Percentiles rank a stretch among this genome's conserved stretches.
Evolutionary conservation across 495 filamentous ascomycete genomes (phyloP).

Genomic region (Neurospora sp.): DNA sequence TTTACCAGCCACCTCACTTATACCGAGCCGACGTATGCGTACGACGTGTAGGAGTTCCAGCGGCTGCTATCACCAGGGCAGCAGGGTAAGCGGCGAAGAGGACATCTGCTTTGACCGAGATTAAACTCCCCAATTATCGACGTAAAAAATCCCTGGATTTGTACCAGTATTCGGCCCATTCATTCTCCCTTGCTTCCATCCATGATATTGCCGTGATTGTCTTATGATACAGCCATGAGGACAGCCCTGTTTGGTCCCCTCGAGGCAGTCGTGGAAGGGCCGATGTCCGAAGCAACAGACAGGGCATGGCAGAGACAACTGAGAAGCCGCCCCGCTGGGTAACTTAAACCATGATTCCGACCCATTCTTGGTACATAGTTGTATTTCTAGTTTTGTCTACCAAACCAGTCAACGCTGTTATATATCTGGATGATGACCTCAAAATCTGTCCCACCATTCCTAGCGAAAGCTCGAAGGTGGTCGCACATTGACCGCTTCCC

Average conservation of each 20-base stretch:
- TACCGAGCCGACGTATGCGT: background rate
- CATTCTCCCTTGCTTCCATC: background rate
- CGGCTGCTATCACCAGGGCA: background rate
- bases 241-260: background rate
- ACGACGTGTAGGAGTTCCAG: background rate
- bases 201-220: no score
- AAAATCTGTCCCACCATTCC: no score
- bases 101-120: background rate
- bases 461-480: background rate
- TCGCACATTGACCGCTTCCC: background rate
- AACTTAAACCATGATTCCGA: background rate
- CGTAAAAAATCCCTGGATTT: background rate
- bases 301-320: background rate
- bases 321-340: background rate
- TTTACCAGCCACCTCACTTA: background rate
- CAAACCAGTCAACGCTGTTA: background rate
- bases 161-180: background rate
- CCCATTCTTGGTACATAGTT: background rate
- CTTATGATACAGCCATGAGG: no score
- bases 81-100: background rate
- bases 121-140: background rate
- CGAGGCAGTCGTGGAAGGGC: background rate
- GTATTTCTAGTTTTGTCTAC: background rate
- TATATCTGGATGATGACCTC: background rate
- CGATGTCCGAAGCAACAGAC: background rate